Evolutionary conservation across 1,284 basidiomycete genomes (phyloP).

Genomic region (Inonotus hispidus): DNA sequence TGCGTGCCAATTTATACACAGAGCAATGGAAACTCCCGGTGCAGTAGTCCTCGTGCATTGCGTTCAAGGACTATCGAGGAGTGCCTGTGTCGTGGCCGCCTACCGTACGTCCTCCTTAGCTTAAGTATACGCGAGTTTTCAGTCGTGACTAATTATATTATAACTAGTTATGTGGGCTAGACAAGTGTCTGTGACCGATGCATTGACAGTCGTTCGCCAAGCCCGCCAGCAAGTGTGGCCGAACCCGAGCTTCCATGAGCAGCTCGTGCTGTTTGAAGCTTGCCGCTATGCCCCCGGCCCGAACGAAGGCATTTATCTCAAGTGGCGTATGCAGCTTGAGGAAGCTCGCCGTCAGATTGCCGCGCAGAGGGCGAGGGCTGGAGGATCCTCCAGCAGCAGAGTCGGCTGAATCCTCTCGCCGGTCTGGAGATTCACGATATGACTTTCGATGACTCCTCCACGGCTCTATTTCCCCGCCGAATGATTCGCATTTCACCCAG

Average conservation of each 20-base stretch:
- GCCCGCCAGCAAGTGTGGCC: conserved; percentile 18
- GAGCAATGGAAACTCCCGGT: conserved; percentile 10
- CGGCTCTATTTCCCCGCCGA: too few species aligned
- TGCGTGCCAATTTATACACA: conserved; percentile 18
- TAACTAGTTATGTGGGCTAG: conserved; percentile 18
- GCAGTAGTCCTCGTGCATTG: conserved; percentile 17
- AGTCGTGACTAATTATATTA: background rate
- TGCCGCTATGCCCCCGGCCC: conserved; percentile 16
- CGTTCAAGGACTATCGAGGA: conserved; percentile 17
- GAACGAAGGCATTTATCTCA: conserved; percentile 15
- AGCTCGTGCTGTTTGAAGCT: conserved; percentile 17
- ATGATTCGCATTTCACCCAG: too few species aligned
- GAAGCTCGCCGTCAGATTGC: conserved; percentile 17
- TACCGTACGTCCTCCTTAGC: conserved; percentile 5
- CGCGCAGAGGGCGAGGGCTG: background rate
- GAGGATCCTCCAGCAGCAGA: conserved; percentile 5
- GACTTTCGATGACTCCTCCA: background rate
- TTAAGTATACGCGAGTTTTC: background rate
- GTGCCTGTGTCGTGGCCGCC: conserved; percentile 18
- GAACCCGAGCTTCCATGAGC: conserved; percentile 19
- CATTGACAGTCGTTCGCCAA: conserved; percentile 15
- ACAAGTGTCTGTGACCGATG: conserved; percentile 17
- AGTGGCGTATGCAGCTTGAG: conserved; percentile 15
- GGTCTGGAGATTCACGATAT: background rate
- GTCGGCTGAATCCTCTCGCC: background rate